Evolutionary conservation across 2,329 filamentous ascomycete genomes (phyloP).

Genomic region (Colletotrichum tropicicola): DNA sequence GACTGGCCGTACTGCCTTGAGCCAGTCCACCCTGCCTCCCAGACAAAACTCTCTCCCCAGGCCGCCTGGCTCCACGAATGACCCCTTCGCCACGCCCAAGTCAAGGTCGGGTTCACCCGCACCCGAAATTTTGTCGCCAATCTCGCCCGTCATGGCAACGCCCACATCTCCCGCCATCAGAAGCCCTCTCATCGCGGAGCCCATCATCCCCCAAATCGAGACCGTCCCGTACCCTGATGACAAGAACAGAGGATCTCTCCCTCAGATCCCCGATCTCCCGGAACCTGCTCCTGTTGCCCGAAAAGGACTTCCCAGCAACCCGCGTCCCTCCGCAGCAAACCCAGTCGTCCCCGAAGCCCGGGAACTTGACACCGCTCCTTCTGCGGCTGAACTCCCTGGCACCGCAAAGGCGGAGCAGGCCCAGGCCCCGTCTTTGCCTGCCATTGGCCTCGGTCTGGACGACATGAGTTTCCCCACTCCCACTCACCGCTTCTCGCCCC

Average conservation of each 20-base stretch:
- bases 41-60: conserved; percentile 57
- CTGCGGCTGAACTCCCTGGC: conserved; percentile 13
- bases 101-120: conserved; percentile 30
- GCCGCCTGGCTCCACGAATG: conserved; percentile 42
- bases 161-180: conserved; percentile 25
- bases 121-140: conserved; percentile 16
- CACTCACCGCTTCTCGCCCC: conserved; percentile 35
- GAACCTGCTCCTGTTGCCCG: conserved; percentile 46
- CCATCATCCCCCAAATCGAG: conserved; percentile 50
- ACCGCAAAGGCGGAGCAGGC: background rate
- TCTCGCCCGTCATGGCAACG: conserved; percentile 36
- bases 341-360: conserved; percentile 10
- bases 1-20: conserved; percentile 38
- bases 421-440: conserved; percentile 20
- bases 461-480: conserved; percentile 26
- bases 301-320: conserved; percentile 32
- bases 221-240: conserved; percentile 47
- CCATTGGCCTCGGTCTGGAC: conserved; percentile 30
- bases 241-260: conserved; percentile 32
- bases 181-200: conserved; percentile 33
- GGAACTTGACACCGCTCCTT: conserved; percentile 22
- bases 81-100: conserved; percentile 47
- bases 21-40: conserved; percentile 41
- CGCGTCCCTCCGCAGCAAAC: conserved; percentile 25
- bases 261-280: conserved; percentile 44